phyloP scores from a whole-genome alignment of 768 basidiomycete genomes.

The Mycena amicta region DNA sequence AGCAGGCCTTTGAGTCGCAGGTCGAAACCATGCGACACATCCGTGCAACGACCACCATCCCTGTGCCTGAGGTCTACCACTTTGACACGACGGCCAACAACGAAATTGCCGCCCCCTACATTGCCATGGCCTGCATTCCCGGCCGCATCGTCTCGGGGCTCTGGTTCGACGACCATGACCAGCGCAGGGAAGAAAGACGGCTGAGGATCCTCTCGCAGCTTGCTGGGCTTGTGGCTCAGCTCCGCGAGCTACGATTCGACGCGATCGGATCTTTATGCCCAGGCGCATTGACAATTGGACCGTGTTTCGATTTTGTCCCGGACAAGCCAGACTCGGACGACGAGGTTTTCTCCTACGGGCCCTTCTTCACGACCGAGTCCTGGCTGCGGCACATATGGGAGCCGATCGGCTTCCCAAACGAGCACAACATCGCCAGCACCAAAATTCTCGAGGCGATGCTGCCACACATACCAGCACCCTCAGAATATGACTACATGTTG shows the following conservation, averaged over 20 bases:
- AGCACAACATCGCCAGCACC: not conserved
- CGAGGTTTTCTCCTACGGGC: not conserved
- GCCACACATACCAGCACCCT: conserved; percentile 24
- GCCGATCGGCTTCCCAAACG: not conserved
- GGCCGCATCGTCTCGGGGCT: conserved; percentile 19
- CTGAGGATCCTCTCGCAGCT: conserved; percentile 8
- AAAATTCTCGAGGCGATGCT: conserved; percentile 17
- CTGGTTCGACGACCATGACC: conserved; percentile 22
- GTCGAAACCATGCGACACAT: not conserved
- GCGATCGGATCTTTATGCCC: not conserved
- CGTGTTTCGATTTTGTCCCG: not conserved
- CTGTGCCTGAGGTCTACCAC: conserved; percentile 19
- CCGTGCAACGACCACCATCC: conserved; percentile 15
- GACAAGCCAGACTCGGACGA: not conserved
- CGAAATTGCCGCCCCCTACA: conserved; percentile 16
- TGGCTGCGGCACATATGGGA: not conserved
- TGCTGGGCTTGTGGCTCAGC: conserved; percentile 14
- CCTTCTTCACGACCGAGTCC: not conserved
- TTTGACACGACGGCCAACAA: conserved; percentile 14
- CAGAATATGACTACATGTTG: conserved; percentile 26
- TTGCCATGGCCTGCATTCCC: conserved; percentile 17
- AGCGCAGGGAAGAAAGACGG: conserved; percentile 9
- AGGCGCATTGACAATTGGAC: not conserved
- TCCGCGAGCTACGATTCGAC: conserved; percentile 7
- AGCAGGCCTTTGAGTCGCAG: not conserved